Base-by-base conservation (phyloP, 768 basidiomycete genomes). In the Mycena belliarum region DNA sequence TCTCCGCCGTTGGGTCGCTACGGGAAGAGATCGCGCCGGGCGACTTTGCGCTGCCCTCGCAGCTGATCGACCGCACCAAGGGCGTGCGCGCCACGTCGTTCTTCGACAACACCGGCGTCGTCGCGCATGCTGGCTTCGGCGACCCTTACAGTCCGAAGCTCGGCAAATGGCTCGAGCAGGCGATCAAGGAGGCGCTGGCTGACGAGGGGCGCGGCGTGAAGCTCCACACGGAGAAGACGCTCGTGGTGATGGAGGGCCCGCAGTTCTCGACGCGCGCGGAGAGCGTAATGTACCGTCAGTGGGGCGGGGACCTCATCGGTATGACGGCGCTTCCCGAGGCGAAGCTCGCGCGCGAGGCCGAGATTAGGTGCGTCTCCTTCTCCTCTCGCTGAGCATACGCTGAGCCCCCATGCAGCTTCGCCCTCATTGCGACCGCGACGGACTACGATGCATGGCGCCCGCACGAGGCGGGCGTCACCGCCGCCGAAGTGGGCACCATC, bases 261-360 rank as follows among this genome's bases (percentile, higher is more conserved):
- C 94, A 95, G 73, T 99, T 99, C 79, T 96, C 94, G 53, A 99
- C 96, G n/a, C 78, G 96, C 35, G 96, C 96, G 18, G 96, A 99
- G 82, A 95, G 92, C 67, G 66, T 82, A 66, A 94, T 97, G 95
- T 97, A 98, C 72, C 81, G 94, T 21, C 79, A 81, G 45, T 95
- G 92, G 90, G 96, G 96, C 10, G 92, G 86, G 7, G 93, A 96
- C 71, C 75, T 96, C 68, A 95, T 96, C 75, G 95, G 98, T 72
- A 99, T 99, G 96, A 96, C 91, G 57, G 91, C 91, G 38, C 76
- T 98, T 25, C 97, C 97, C 2, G 96, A 99, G 75, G 87, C 95
- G n/a, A 98, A 98, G 77, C 80, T 98, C 40, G 96, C 96, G 4
- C 78, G 95, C 15, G 95, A 99, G 76, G 95, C 94, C 2, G 96